These are phyloP conservation scores for Erythrophleum ivorense DNA, from an alignment of 331 rosid genomes.

Conservation along the genomic window DNA sequence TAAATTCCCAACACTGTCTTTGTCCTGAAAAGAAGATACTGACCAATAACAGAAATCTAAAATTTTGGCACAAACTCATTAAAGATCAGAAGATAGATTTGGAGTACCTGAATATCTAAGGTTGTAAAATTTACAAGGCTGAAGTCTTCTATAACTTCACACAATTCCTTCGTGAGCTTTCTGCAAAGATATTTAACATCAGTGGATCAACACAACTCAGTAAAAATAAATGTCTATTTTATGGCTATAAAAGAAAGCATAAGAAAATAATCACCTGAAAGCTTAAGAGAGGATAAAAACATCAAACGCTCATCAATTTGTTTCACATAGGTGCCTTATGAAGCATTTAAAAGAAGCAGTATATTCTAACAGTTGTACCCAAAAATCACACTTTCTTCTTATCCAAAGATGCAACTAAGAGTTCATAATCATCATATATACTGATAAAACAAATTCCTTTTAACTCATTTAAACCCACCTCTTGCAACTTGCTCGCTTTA, in stretches of 20 bases:
- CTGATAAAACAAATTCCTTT: constrained; percentile 21
- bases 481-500: constrained; percentile 7
- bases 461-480: constrained; percentile 12
- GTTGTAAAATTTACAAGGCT: constrained; percentile 82
- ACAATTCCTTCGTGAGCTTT: constrained; percentile 93
- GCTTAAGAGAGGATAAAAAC: constrained; percentile 11
- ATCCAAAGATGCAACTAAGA: constrained; percentile 2
- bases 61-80: constrained; percentile 19
- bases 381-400: constrained; percentile 15
- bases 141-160: constrained; percentile 80
- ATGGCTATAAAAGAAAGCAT: constrained; percentile 28
- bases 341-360: background rate
- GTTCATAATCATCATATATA: constrained; percentile 1
- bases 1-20: constrained; percentile 89
- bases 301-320: background rate
- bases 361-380: background rate
- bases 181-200: constrained; percentile 54
- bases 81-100: constrained; percentile 16
- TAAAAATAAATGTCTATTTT: constrained; percentile 8
- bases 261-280: constrained; percentile 3
- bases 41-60: constrained; percentile 27
- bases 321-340: background rate
- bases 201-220: background rate
- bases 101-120: constrained; percentile 86
- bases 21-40: constrained; percentile 68